phyloP scores from a whole-genome alignment of 371 early-diverging fungal species.

The Mortierella sp. region DNA sequence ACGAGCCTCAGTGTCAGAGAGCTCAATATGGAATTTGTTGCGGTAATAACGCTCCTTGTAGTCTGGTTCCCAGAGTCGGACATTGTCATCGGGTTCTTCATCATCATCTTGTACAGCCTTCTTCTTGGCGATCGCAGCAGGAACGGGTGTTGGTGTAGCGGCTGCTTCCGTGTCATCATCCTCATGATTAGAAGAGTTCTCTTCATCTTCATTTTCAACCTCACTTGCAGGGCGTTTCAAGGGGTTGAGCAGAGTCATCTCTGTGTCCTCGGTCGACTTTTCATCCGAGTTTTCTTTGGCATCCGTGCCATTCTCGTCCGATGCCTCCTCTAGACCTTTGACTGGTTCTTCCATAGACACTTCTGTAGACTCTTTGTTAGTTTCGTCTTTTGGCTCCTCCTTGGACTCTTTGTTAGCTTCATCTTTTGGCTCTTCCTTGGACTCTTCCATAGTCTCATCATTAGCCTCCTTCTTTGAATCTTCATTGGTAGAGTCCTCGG shows the following conservation, averaged over 20 bases:
- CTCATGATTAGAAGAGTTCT: slow-evolving; percentile 32
- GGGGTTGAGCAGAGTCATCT: slow-evolving; percentile 35
- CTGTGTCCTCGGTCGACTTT: slow-evolving; percentile 36
- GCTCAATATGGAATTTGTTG: slow-evolving; percentile 82
- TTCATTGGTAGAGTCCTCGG: slow-evolving; percentile 5
- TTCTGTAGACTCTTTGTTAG: slow-evolving; percentile 41
- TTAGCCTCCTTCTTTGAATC: not conserved
- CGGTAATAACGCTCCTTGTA: slow-evolving; percentile 93
- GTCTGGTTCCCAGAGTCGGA: slow-evolving; percentile 86
- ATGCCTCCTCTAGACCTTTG: not conserved
- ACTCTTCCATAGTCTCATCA: slow-evolving; percentile 5
- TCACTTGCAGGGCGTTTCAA: slow-evolving; percentile 46
- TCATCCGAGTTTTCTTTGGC: slow-evolving; percentile 12
- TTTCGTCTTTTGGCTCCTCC: not conserved
- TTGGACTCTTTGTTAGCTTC: slow-evolving; percentile 3
- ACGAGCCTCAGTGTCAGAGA: slow-evolving; percentile 69
- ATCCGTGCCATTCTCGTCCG: not conserved
- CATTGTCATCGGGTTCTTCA: slow-evolving; percentile 81
- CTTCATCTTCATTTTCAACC: slow-evolving; percentile 53
- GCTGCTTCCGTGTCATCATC: slow-evolving; percentile 57
- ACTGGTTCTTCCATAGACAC: slow-evolving; percentile 4
- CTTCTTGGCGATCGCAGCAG: slow-evolving; percentile 58
- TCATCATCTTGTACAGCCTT: slow-evolving; percentile 64
- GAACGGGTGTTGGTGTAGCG: slow-evolving; percentile 64
- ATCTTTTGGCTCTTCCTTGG: slow-evolving; percentile 7